phyloP scores from a whole-genome alignment of 2,329 filamentous ascomycete species.

The Metarhizium album region DNA sequence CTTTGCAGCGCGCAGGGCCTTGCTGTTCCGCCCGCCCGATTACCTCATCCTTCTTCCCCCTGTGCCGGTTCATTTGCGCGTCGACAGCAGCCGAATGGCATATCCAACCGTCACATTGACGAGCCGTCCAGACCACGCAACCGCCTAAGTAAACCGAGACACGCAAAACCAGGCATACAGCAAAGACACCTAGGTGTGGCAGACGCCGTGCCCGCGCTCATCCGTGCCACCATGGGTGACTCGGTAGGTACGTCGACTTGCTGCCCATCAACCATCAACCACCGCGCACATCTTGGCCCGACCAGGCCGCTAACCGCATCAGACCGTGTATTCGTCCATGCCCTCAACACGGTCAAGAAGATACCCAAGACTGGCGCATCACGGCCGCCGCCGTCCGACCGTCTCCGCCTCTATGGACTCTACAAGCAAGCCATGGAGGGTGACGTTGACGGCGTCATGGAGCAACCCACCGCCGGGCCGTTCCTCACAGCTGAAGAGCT shows the following conservation, averaged over 20 bases:
- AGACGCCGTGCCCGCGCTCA: background rate
- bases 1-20: background rate
- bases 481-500: slow-evolving; percentile 42
- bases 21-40: background rate
- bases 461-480: slow-evolving; percentile 52
- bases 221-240: slow-evolving; percentile 22
- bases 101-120: background rate
- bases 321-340: slow-evolving; percentile 99
- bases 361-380: slow-evolving; percentile 88
- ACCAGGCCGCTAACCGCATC: slow-evolving; percentile 1
- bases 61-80: background rate
- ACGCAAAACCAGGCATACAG: background rate
- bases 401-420: slow-evolving; percentile 87
- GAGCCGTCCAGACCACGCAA: background rate
- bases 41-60: background rate
- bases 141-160: background rate
- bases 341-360: slow-evolving; percentile 96
- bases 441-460: slow-evolving; percentile 89
- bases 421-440: slow-evolving; percentile 99
- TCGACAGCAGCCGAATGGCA: slow-evolving; percentile 1
- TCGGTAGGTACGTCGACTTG: slow-evolving; percentile 23
- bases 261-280: background rate
- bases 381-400: slow-evolving; percentile 74
- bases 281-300: background rate
- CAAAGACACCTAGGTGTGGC: background rate